Percentiles rank a stretch among this genome's conserved stretches.
Evolutionary conservation across 1,139 yeast genomes (phyloP).

Genomic region (Hansenula anomala): DNA sequence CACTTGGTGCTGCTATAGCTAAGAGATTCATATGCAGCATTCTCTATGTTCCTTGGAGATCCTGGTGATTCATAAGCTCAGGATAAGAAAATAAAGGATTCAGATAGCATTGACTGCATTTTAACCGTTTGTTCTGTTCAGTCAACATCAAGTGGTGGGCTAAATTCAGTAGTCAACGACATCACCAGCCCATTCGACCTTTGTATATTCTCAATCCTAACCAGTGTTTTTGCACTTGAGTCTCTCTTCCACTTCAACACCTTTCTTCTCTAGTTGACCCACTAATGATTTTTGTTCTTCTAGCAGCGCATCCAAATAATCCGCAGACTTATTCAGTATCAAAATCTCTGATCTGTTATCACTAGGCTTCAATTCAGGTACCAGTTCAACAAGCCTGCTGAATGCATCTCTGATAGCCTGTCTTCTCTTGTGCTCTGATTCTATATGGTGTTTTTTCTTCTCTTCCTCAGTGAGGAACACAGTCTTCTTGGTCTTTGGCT

Average conservation of each 20-base stretch:
- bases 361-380: conserved; percentile 32
- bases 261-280: conserved; percentile 5
- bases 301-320: conserved; percentile 10
- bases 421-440: conserved; percentile 45
- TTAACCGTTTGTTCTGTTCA: no score
- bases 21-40: no score
- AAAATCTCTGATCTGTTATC: conserved; percentile 20
- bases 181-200: no score
- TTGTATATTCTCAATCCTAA: no score
- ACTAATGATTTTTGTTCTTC: conserved; percentile 12
- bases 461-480: conserved; percentile 18
- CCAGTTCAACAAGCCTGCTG: conserved; percentile 33
- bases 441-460: conserved; percentile 37
- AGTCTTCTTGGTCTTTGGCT: conserved; percentile 6
- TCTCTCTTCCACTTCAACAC: conserved; percentile 4
- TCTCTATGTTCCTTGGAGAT: no score
- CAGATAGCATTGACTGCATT: no score
- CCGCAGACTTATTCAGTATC: conserved; percentile 15
- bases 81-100: no score
- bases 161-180: no score
- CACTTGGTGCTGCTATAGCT: no score
- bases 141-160: no score
- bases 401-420: conserved; percentile 43
- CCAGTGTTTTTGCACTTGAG: no score
- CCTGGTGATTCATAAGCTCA: no score